Conservation (phyloP, 768 basidiomycete genomes). For the Rhodotorula paludigena region DNA sequence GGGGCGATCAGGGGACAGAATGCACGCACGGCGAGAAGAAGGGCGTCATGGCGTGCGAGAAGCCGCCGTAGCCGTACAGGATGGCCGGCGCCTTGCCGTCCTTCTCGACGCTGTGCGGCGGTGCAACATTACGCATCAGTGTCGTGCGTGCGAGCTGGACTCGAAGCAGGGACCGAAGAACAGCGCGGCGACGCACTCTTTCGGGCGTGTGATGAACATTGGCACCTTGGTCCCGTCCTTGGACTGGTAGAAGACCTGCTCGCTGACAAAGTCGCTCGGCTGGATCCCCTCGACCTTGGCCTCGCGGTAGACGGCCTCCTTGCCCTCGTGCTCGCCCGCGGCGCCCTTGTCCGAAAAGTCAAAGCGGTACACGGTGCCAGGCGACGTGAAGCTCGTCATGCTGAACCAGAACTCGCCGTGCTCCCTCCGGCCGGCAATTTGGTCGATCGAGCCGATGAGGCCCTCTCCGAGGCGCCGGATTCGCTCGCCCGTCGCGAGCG, state of each 20-base stretch:
- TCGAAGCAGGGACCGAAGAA: no score
- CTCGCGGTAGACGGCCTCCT: constrained; percentile 54
- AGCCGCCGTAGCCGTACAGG: constrained; percentile 75
- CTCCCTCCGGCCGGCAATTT: constrained; percentile 54
- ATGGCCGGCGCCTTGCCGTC: constrained; percentile 72
- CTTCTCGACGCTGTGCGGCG: constrained; percentile 7
- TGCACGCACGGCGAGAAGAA: constrained; percentile 58
- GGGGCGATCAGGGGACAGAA: not conserved
- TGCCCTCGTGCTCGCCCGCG: constrained; percentile 40
- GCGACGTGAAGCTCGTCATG: constrained; percentile 65
- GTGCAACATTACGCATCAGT: no score
- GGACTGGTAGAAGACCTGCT: constrained; percentile 73
- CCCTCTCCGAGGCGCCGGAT: constrained; percentile 59
- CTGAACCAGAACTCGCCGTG: constrained; percentile 59
- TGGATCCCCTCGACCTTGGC: constrained; percentile 60
- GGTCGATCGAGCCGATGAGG: constrained; percentile 62
- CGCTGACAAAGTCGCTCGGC: constrained; percentile 63
- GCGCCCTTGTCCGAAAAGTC: constrained; percentile 51
- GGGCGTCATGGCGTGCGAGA: constrained; percentile 60
- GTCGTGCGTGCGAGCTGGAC: no score
- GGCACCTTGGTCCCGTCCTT: constrained; percentile 76
- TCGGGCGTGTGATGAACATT: constrained; percentile 78
- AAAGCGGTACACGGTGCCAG: constrained; percentile 62
- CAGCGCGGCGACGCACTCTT: constrained; percentile 46
- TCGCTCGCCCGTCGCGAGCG: constrained; percentile 54